phyloP scores from a whole-genome alignment of 768 basidiomycete genomes.

The Leccinum incarnatum region DNA sequence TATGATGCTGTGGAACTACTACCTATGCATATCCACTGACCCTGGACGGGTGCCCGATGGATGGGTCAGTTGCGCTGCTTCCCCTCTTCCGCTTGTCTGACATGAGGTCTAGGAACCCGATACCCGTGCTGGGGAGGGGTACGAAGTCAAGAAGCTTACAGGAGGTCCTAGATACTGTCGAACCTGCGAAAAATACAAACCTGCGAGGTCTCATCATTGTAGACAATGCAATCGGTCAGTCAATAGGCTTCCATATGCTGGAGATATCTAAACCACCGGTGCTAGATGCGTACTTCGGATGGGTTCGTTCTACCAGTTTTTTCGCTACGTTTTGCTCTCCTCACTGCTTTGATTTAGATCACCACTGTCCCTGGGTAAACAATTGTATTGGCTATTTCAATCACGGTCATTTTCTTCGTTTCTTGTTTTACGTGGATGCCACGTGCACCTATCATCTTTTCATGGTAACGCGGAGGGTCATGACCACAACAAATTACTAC shows the following conservation, averaged over 20 bases:
- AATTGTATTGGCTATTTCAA: slow-evolving; percentile 95
- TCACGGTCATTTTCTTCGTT: slow-evolving; percentile 85
- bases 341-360: slow-evolving; percentile 47
- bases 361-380: slow-evolving; percentile 91
- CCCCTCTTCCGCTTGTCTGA: slow-evolving; percentile 6
- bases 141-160: slow-evolving; percentile 88
- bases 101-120: slow-evolving; percentile 58
- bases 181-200: slow-evolving; percentile 81
- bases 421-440: slow-evolving; percentile 90
- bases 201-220: slow-evolving; percentile 91
- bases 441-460: slow-evolving; percentile 82
- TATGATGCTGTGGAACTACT: slow-evolving; percentile 87
- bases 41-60: slow-evolving; percentile 77
- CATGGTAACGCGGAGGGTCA: slow-evolving; percentile 75
- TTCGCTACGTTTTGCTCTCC: not conserved
- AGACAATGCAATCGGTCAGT: slow-evolving; percentile 77
- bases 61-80: slow-evolving; percentile 56
- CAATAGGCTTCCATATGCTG: not conserved
- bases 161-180: slow-evolving; percentile 84
- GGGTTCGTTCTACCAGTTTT: slow-evolving; percentile 48
- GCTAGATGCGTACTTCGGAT: slow-evolving; percentile 82
- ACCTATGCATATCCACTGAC: slow-evolving; percentile 74
- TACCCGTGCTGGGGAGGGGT: slow-evolving; percentile 58
- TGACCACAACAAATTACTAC: slow-evolving; percentile 51
- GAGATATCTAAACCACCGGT: slow-evolving; percentile 1